Evolutionary conservation across 805 yeast species (phyloP), one percentile per base, ranked within the genome.

Genomic region (Metschnikowia borealis): DNA sequence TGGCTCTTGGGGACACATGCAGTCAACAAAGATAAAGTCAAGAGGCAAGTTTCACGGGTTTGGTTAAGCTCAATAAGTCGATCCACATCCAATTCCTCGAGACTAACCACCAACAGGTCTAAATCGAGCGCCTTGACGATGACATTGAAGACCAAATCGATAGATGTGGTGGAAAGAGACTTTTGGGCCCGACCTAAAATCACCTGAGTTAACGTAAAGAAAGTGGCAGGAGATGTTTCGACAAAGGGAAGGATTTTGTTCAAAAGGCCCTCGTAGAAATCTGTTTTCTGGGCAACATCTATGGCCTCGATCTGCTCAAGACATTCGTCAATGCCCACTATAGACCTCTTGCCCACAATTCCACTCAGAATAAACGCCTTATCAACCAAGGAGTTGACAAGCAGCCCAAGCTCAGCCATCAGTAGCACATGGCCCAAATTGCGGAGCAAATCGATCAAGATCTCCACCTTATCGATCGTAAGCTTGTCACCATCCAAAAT

Each of bases 401-500:
- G 32, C 51, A 53, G 39, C 60, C 6, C 64, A 54, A 75, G 50
- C 47, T 80, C 81, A 0, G 57, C 61, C 4, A 58, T 52, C 0
- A 69, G 54, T 33, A 82, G 65, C 3, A 67, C 66, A 15, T 66
- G 56, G 3, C 84, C 83, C 52, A 82, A 66, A 49, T 74, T 70
- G 51, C 74, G 75, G 43, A 83, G 66, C 38, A 85, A 55, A 56
- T 83, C 89, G 20, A 78, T 71, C 40, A 84, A 62, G 5, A 84
- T 74, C 61, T 86, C 92, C 54, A 84, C 75, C 38, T 76, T 68
- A 57, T 86, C 90, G 34, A 83, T 73, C 11, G 71, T 66, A 31
- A 78, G 65, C 42, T 62, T 49, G 5, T 33, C 48, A 7, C 49
- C 26, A 14, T 60, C 57, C 11, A 70, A 57, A 18, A 78, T 58